phyloP scores from a whole-genome alignment of 202 grass and related monocot species.

The Setaria viridis region DNA sequence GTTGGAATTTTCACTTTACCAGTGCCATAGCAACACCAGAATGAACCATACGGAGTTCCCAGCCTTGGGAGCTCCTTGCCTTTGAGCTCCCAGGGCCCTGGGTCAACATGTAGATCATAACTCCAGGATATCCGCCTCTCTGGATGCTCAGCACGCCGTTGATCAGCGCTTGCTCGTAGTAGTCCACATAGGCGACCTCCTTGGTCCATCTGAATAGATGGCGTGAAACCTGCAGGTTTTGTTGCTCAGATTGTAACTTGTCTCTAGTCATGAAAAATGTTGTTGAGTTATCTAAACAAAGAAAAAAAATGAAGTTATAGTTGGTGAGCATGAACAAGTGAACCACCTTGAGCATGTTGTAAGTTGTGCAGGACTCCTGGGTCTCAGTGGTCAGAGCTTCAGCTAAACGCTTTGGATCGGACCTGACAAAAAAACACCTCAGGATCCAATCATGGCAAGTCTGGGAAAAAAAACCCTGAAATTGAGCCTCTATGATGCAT shows the following conservation, averaged over 20 bases:
- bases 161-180: conserved; percentile 87
- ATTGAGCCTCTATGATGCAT: background rate
- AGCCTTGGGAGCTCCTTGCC: conserved; percentile 72
- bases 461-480: background rate
- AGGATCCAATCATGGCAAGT: background rate
- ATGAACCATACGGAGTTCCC: conserved; percentile 70
- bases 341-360: conserved; percentile 93
- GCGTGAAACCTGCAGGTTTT: conserved; percentile 65
- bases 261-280: background rate
- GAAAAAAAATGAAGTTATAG: background rate
- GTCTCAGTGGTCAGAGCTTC: conserved; percentile 63
- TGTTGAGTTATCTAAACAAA: background rate
- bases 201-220: conserved; percentile 97
- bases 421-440: conserved; percentile 46
- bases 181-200: conserved; percentile 70
- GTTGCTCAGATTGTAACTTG: background rate
- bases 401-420: conserved; percentile 71
- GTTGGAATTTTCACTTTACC: conserved; percentile 46
- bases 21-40: conserved; percentile 98
- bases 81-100: conserved; percentile 79
- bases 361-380: conserved; percentile 85
- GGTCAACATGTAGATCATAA: conserved; percentile 98
- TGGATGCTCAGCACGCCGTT: conserved; percentile 95
- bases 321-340: background rate
- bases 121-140: conserved; percentile 76